phyloP scores from a whole-genome alignment of 805 yeast genomes.

The Lachancea dasiensis region DNA sequence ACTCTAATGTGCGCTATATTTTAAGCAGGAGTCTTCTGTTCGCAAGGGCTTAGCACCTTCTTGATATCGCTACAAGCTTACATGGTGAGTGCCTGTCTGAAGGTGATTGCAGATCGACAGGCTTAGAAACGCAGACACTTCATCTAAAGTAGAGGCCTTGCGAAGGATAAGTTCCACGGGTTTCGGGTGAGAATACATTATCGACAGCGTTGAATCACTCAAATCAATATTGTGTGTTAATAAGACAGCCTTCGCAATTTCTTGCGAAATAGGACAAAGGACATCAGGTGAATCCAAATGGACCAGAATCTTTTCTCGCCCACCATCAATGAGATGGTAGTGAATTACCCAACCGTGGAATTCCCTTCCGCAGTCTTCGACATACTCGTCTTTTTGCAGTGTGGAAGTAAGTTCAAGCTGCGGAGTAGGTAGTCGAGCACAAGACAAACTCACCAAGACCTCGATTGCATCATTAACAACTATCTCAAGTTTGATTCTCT shows the following conservation, averaged over 20 bases:
- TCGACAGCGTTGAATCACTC: conserved; percentile 8
- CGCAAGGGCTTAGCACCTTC: too few species aligned
- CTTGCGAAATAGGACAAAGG: too few species aligned
- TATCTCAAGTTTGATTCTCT: conserved; percentile 57
- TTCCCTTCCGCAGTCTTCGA: too few species aligned
- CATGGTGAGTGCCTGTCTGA: conserved; percentile 49
- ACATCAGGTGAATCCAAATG: too few species aligned
- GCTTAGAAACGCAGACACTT: conserved; percentile 55
- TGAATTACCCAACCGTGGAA: too few species aligned
- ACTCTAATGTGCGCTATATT: too few species aligned
- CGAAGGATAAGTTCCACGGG: conserved; percentile 34
- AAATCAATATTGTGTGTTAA: too few species aligned
- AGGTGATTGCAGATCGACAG: conserved; percentile 64
- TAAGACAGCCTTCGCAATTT: too few species aligned
- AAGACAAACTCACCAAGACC: conserved; percentile 5
- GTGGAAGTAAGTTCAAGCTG: background rate
- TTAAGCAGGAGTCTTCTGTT: too few species aligned
- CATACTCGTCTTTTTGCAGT: conserved; percentile 30
- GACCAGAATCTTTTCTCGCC: too few species aligned
- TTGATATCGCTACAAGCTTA: conserved; percentile 12
- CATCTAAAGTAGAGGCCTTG: conserved; percentile 46
- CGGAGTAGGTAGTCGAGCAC: background rate
- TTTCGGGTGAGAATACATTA: background rate
- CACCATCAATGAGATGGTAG: too few species aligned
- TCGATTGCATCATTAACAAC: conserved; percentile 36